Evolutionary conservation across 768 basidiomycete species (phyloP), one percentile per base, ranked within the genome.

Genomic region (Lactifluus pinguis): DNA sequence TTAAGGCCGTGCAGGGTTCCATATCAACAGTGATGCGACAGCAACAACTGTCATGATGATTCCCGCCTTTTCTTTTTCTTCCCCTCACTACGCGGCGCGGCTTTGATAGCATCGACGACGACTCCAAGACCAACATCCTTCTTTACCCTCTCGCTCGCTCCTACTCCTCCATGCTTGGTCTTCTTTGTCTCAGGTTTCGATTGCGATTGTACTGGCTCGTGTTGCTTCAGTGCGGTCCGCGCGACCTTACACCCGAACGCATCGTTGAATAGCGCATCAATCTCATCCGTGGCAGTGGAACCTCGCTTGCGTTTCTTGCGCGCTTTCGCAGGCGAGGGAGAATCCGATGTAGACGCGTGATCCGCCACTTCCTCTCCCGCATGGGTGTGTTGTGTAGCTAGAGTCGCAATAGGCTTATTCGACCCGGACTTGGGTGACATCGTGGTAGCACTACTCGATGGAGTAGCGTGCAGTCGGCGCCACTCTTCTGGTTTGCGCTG

Each of bases 401-500:
- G 39, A 0, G 30, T 11, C 6, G 32, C 11, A 8, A 34, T 50
- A 29, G 29, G 17, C 17, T 30, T n/a, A 11, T 38, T 54, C 15
- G 25, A 44, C 39, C n/a, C 44, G 11, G 49, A 2, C 15, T 14
- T 21, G 47, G 52, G 6, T 41, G 32, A 41, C 41, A 36, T 38
- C 17, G 39, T 48, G n/a, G 21, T 56, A 17, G 29, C 54, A 14
- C 53, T 6, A 6, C 55, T 52, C 30, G 56, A 34, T 65, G 54
- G 69, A 68, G 49, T 63, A 3, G 85, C 76, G 69, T 94, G 89
- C 65, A 83, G 69, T 49, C 79, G 80, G 65, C 84, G 83, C 95
- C 95, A 99, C 55, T 92, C 87, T 4, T 90, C 84, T 4, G 91
- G 87, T 53, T 84, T 79, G 49, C 91, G 83, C 65, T 84, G 81